Evolutionary conservation across 306 rosid species (phyloP).

Genomic region (Glycine latifolia): DNA sequence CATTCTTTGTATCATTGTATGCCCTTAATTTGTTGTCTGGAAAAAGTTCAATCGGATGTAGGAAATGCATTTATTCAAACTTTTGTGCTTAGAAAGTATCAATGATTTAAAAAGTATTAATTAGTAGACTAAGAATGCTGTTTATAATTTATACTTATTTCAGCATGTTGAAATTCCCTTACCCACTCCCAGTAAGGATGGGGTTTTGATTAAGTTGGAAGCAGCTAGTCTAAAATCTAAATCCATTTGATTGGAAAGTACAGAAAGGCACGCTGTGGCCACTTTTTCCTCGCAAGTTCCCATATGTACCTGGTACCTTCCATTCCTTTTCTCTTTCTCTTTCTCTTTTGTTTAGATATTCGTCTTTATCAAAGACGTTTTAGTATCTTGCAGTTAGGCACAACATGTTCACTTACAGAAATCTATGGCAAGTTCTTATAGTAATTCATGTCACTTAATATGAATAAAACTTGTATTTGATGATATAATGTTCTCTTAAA

Average conservation of each 20-base stretch:
- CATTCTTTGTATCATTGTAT: neutral
- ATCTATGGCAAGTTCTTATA: neutral
- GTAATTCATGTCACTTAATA: neutral
- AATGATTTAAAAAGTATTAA: neutral
- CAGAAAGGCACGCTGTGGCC: constrained; percentile 75
- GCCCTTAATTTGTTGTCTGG: neutral
- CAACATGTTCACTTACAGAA: neutral
- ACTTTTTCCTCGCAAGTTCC: constrained; percentile 68
- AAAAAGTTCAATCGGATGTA: neutral
- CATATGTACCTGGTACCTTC: constrained; percentile 69
- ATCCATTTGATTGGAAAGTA: constrained; percentile 83
- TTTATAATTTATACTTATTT: constrained; percentile 33
- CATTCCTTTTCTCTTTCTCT: constrained; percentile 14
- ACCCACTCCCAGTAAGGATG: constrained; percentile 68
- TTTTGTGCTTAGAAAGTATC: neutral
- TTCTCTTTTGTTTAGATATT: neutral
- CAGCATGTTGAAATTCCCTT: constrained; percentile 73
- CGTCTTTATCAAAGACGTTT: constrained; percentile 7
- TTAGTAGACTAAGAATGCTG: neutral
- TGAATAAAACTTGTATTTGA: neutral
- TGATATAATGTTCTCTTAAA: neutral
- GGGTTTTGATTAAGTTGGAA: constrained; percentile 75
- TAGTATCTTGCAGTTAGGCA: neutral
- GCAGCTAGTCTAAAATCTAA: constrained; percentile 60
- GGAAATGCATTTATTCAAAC: constrained; percentile 5